Evolutionary conservation across 2,329 filamentous ascomycete genomes (phyloP).

Genomic region (Phialophora expanda): DNA sequence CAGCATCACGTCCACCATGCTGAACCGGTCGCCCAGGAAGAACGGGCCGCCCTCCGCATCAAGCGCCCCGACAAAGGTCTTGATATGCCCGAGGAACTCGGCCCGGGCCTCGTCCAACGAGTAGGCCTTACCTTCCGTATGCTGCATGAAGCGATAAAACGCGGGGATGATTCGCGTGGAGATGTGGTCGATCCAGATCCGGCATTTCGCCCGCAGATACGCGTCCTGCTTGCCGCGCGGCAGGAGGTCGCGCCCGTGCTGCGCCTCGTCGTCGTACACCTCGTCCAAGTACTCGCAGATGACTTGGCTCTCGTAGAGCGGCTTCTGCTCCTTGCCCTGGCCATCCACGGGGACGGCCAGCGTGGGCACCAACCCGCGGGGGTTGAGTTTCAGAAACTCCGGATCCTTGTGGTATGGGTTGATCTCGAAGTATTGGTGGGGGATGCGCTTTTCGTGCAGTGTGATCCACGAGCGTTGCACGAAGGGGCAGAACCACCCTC

Average conservation of each 20-base stretch:
- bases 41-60: conserved; percentile 63
- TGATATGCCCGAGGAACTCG: conserved; percentile 65
- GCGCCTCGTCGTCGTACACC: conserved; percentile 58
- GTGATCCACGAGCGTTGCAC: conserved; percentile 76
- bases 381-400: conserved; percentile 73
- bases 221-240: conserved; percentile 59
- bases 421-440: conserved; percentile 78
- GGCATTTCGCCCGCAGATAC: conserved; percentile 68
- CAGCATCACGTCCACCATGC: conserved; percentile 71
- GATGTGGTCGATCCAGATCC: conserved; percentile 78
- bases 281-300: conserved; percentile 80
- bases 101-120: conserved; percentile 60
- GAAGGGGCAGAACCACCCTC: conserved; percentile 72
- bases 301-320: conserved; percentile 74
- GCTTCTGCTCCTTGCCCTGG: conserved; percentile 51
- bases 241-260: conserved; percentile 58
- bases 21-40: conserved; percentile 69
- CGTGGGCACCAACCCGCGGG: conserved; percentile 76
- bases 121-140: conserved; percentile 49
- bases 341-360: conserved; percentile 50
- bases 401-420: conserved; percentile 77
- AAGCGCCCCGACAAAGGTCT: conserved; percentile 68
- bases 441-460: conserved; percentile 73
- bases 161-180: conserved; percentile 68
- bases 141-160: conserved; percentile 68